Evolutionary conservation across 2,329 filamentous ascomycete species (phyloP), one percentile per base, ranked within the genome.

Genomic region (Coniochaeta pulveracea): DNA sequence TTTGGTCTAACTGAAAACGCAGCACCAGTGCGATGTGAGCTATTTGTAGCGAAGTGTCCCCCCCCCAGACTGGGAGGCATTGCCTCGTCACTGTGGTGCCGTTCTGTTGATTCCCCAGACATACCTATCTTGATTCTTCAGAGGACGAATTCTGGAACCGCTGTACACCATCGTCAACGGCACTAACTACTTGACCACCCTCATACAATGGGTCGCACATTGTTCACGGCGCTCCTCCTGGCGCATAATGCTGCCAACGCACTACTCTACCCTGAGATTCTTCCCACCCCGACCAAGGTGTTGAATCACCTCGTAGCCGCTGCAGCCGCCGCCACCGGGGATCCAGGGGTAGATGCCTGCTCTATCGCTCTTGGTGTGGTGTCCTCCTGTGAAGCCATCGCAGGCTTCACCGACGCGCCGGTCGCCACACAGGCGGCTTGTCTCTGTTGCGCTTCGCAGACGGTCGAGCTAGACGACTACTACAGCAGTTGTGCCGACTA

Each of bases 401-500:
- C 28, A n/a, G 28, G 28, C 10, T 14, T 31, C n/a, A 31, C 18
- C 28, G 22, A 17, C 7, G 19, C 19, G 5, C 4, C 28, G 11
- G 18, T 14, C 5, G 19, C 28, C 9, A 19, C 19, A 7, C 18
- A 6, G 5, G 28, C 28, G 3, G 15, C 28, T 10, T 31, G 28
- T 21, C 18, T 22, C 11, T 31, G 28, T 19, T 31, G 28, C 10
- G 4, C n/a, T 8, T 8, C 14, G n/a, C 22, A 17, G 17, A 31
- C 28, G 28, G 28, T 31, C 6, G 28, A 31, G n/a, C 14, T 31
- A 4, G 28, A 31, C 28, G 28, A 21, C 18, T 31, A 19, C 18
- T 31, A 31, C 18, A 19, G 17, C 11, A 22, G 11, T 12, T 31
- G 28, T 10, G 28, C 28, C 17, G 28, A 21, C 11, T 31, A 31